Conservation (phyloP, 768 basidiomycete species). For the Boletus huronensis region DNA sequence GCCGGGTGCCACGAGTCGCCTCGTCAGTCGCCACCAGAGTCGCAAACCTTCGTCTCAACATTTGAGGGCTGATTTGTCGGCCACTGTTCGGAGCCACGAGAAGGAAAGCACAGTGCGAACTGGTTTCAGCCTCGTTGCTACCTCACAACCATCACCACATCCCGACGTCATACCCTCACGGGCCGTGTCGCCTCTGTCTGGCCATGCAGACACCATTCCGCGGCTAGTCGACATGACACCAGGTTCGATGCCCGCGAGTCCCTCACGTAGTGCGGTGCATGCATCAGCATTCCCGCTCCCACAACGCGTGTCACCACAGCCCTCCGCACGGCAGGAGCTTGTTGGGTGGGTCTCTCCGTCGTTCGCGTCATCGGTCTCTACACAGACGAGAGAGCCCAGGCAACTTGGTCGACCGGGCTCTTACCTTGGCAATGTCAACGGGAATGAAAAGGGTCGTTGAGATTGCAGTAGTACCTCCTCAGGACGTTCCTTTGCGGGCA, state of each 20-base stretch:
- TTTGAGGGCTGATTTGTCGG: conserved; percentile 28
- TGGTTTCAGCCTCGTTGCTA: conserved; percentile 32
- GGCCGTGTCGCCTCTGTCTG: conserved; percentile 16
- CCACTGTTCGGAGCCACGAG: conserved; percentile 26
- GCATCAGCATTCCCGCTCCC: conserved; percentile 11
- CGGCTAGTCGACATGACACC: conserved; percentile 12
- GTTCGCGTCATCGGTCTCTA: conserved; percentile 14
- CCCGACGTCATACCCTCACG: conserved; percentile 27
- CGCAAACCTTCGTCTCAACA: conserved; percentile 31
- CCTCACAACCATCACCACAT: conserved; percentile 21
- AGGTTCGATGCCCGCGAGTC: conserved; percentile 15
- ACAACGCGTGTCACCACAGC: conserved; percentile 30
- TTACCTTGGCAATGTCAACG: conserved; percentile 28
- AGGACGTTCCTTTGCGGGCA: conserved; percentile 8
- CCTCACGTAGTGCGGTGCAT: conserved; percentile 13
- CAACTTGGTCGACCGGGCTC: conserved; percentile 19
- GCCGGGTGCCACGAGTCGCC: conserved; percentile 23
- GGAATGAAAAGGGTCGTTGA: conserved; percentile 28
- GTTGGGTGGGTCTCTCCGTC: conserved; percentile 25
- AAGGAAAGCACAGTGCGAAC: conserved; percentile 25
- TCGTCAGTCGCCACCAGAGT: conserved; percentile 28
- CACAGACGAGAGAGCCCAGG: conserved; percentile 14
- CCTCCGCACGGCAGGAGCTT: conserved; percentile 26
- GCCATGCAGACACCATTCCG: conserved; percentile 18
- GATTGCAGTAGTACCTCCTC: conserved; percentile 4